Evolutionary conservation across 257 asterid species (phyloP).

Genomic region (Solanum chilense): DNA sequence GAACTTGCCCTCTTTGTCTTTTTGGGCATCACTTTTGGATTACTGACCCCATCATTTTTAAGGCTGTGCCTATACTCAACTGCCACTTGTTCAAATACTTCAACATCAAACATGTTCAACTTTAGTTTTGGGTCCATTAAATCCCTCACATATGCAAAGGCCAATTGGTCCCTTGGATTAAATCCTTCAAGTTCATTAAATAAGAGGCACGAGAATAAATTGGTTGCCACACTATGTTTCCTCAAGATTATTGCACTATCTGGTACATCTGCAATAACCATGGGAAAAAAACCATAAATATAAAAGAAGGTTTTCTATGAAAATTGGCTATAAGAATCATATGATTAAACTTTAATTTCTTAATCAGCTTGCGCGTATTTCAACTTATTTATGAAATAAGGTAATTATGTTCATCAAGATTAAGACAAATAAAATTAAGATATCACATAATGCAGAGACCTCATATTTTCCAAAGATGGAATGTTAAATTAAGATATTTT

Average conservation of each 20-base stretch:
- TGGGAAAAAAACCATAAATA: not conserved
- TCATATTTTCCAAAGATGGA: not conserved
- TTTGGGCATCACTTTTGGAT: conserved; percentile 11
- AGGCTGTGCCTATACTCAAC: conserved; percentile 84
- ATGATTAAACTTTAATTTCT: not conserved
- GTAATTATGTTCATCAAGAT: rapidly evolving
- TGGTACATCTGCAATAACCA: conserved; percentile 64
- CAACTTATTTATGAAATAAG: no score
- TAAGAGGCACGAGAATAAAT: conserved; percentile 65
- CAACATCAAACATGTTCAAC: conserved; percentile 78
- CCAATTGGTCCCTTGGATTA: conserved; percentile 82
- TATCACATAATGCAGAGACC: not conserved
- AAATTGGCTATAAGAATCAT: not conserved
- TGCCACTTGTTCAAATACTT: conserved; percentile 79
- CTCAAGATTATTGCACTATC: conserved; percentile 75
- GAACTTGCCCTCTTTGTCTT: conserved; percentile 28
- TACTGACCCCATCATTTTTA: conserved; percentile 22
- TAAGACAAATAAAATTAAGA: not conserved
- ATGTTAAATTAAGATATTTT: not conserved
- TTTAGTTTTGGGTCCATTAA: conserved; percentile 44
- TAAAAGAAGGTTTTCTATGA: not conserved
- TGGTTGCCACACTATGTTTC: conserved; percentile 46
- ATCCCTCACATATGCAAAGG: conserved; percentile 89
- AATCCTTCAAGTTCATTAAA: conserved; percentile 88
- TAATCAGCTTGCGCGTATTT: no score